Evolutionary conservation across 495 filamentous ascomycete species (phyloP).

Genomic region (Aspergillus ellipticus): DNA sequence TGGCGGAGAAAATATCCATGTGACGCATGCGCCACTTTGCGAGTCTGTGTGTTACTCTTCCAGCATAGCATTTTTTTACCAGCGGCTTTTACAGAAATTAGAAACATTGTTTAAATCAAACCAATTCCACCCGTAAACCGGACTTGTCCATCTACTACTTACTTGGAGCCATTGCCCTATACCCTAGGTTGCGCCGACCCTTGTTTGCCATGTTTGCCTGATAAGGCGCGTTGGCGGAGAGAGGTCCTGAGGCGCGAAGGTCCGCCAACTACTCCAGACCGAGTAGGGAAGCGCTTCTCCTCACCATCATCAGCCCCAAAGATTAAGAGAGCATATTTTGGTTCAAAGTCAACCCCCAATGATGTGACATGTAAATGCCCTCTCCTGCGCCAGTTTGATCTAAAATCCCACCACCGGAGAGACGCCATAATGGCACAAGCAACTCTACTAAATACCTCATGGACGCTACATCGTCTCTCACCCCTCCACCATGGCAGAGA

Average conservation of each 20-base stretch:
- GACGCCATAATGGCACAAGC: conserved; percentile 23
- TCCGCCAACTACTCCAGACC: too few species aligned
- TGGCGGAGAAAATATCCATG: conserved; percentile 1
- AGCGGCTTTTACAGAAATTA: neutral
- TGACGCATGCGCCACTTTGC: neutral
- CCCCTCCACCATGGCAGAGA: conserved; percentile 48
- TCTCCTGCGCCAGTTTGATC: neutral
- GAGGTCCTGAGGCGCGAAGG: neutral
- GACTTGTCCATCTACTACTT: neutral
- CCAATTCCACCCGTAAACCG: neutral
- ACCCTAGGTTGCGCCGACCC: too few species aligned
- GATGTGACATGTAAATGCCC: neutral
- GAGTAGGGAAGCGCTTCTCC: too few species aligned
- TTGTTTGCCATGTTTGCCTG: neutral
- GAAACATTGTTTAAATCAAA: neutral
- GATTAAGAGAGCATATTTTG: too few species aligned
- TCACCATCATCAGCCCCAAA: neutral
- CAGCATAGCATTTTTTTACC: neutral
- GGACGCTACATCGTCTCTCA: conserved; percentile 53
- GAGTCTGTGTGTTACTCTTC: neutral
- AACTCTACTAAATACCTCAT: conserved; percentile 52
- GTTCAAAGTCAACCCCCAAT: neutral
- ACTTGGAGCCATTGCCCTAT: neutral
- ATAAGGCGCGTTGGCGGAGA: neutral
- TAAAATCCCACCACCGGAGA: neutral